These are phyloP conservation scores for Sporothrix globosa DNA, from an alignment of 2,329 filamentous ascomycete species.

Conservation along the genomic window DNA sequence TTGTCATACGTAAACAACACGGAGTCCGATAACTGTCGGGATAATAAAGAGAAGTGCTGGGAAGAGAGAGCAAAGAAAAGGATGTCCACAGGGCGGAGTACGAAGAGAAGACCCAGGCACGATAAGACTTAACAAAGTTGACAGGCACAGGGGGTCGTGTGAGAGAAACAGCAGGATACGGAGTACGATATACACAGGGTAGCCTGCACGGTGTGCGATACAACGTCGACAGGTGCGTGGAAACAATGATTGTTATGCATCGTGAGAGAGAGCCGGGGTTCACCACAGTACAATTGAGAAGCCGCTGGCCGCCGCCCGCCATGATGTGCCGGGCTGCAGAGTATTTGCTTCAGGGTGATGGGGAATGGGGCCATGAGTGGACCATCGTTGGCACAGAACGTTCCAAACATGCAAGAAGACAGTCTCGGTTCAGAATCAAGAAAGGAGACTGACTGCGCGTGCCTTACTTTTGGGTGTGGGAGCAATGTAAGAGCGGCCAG, in stretches of 20 bases:
- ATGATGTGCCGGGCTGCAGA: slow-evolving; percentile 23
- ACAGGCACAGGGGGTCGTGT: slow-evolving; percentile 9
- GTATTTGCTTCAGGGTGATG: slow-evolving; percentile 31
- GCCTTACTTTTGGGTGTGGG: slow-evolving; percentile 6
- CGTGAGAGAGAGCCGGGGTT: slow-evolving; percentile 21
- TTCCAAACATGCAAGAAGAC: slow-evolving; percentile 17
- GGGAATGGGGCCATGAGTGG: slow-evolving; percentile 33
- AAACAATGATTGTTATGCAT: slow-evolving; percentile 28
- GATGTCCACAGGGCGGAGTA: background rate
- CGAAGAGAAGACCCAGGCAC: background rate
- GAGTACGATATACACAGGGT: background rate
- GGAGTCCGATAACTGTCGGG: background rate
- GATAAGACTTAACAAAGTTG: background rate
- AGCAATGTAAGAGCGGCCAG: slow-evolving; percentile 5
- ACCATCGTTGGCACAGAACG: background rate
- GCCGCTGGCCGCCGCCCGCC: background rate
- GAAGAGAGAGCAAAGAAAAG: background rate
- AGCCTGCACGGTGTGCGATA: slow-evolving; percentile 10
- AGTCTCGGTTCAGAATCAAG: background rate
- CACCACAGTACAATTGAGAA: background rate
- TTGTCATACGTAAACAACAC: slow-evolving; percentile 4
- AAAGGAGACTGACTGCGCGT: background rate
- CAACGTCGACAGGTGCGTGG: slow-evolving; percentile 22
- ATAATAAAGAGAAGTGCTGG: background rate
- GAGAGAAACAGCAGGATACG: background rate